Conservation (phyloP, 2,329 filamentous ascomycete genomes). For the Sclerotiophoma versabilis region DNA sequence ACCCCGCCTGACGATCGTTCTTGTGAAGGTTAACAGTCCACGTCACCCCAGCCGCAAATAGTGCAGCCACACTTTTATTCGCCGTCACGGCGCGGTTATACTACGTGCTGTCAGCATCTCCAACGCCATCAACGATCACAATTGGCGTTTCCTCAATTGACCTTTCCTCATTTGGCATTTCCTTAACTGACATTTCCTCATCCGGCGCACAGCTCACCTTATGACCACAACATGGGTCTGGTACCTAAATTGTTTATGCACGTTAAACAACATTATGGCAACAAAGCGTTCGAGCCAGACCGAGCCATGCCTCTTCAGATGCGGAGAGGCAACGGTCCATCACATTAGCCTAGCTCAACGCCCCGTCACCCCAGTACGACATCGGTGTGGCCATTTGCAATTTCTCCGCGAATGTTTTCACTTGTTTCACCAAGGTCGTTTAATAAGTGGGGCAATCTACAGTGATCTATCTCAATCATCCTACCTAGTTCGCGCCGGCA, state of each 20-base stretch:
- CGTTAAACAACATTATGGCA: not conserved
- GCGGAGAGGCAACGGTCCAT: constrained; percentile 17
- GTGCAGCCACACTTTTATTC: too few relatives aligned
- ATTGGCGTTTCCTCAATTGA: not conserved
- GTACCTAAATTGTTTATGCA: not conserved
- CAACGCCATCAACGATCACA: not conserved
- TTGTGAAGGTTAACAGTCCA: too few relatives aligned
- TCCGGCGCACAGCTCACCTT: not conserved
- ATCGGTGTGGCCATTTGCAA: constrained; percentile 12
- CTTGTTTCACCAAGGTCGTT: constrained; percentile 4
- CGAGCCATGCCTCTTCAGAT: constrained; percentile 20
- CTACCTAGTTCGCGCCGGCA: constrained; percentile 31
- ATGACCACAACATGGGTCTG: too few relatives aligned
- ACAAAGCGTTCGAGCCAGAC: not conserved
- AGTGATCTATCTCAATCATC: constrained; percentile 37
- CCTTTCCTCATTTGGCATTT: not conserved
- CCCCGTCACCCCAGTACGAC: constrained; percentile 1
- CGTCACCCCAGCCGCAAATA: too few relatives aligned
- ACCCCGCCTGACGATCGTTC: too few relatives aligned
- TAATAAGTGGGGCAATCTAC: constrained; percentile 30
- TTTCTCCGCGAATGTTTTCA: constrained; percentile 27
- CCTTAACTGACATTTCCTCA: not conserved
- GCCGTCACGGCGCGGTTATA: too few relatives aligned
- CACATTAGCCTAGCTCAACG: constrained; percentile 10
- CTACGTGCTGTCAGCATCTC: not conserved